phyloP scores from a whole-genome alignment of 208 protist species.

The Acanthamoeba lenticulata region DNA sequence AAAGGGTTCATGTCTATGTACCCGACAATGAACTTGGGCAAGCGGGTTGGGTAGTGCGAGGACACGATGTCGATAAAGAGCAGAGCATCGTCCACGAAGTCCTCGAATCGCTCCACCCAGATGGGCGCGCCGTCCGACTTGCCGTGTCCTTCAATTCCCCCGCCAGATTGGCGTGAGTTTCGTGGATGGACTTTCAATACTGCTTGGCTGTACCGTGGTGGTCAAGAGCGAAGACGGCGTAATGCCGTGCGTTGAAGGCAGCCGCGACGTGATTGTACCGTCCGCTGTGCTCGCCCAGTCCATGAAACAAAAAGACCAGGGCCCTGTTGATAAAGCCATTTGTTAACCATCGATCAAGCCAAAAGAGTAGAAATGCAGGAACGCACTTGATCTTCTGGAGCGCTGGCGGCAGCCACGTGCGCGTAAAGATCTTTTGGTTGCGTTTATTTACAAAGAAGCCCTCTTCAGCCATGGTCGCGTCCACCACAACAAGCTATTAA shows the following conservation, averaged over 20 bases:
- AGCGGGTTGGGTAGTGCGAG: neutral
- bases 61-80: conserved; percentile 55
- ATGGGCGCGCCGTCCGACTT: conserved; percentile 30
- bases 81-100: conserved; percentile 15
- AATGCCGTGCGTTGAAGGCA: neutral
- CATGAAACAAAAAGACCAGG: conserved; percentile 52
- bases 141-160: conserved; percentile 30
- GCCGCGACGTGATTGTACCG: conserved; percentile 29
- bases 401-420: neutral
- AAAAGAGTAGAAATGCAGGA: neutral
- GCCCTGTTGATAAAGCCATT: neutral
- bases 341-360: neutral
- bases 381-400: neutral
- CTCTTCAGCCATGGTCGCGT: conserved; percentile 7
- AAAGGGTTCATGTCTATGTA: neutral
- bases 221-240: conserved; percentile 56
- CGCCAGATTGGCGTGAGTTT: neutral
- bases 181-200: too few relatives aligned
- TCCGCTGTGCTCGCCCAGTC: conserved; percentile 38
- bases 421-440: neutral
- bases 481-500: too few relatives aligned
- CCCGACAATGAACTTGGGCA: conserved; percentile 37
- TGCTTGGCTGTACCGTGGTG: conserved; percentile 4
- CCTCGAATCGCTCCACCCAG: conserved; percentile 11
- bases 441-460: conserved; percentile 17